Evolutionary conservation across 2,329 filamentous ascomycete species (phyloP).

Genomic region (Calonectria honghensis): DNA sequence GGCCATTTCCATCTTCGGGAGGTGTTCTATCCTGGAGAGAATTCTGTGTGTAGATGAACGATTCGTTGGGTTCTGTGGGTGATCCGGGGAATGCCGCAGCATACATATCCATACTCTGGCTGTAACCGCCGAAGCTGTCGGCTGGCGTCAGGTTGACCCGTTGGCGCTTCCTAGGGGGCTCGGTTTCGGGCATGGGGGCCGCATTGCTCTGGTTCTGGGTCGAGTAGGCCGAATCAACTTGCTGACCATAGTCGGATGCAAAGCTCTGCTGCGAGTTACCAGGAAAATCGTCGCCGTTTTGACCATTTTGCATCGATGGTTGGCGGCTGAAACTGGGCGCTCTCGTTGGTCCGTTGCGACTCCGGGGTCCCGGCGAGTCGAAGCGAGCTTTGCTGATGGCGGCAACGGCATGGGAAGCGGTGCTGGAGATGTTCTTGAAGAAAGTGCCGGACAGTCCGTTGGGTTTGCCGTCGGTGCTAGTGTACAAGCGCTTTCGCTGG

Average conservation of each 20-base stretch:
- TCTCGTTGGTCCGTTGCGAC: slow-evolving; percentile 77
- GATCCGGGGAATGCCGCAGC: slow-evolving; percentile 77
- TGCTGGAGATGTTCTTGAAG: slow-evolving; percentile 97
- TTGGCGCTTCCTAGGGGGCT: slow-evolving; percentile 89
- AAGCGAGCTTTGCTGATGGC: slow-evolving; percentile 97
- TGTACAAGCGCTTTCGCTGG: slow-evolving; percentile 94
- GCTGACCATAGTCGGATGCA: slow-evolving; percentile 84
- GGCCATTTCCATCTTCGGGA: slow-evolving; percentile 72
- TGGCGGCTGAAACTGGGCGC: slow-evolving; percentile 83
- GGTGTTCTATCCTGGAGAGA: slow-evolving; percentile 65
- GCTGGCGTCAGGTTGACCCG: slow-evolving; percentile 73
- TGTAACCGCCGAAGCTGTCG: slow-evolving; percentile 74
- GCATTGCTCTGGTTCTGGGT: slow-evolving; percentile 71
- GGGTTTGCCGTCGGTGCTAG: slow-evolving; percentile 79
- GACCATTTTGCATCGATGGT: slow-evolving; percentile 79
- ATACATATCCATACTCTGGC: slow-evolving; percentile 68
- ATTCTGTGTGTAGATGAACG: slow-evolving; percentile 80
- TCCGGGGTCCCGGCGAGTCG: slow-evolving; percentile 87
- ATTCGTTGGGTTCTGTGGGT: slow-evolving; percentile 87
- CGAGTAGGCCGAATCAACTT: slow-evolving; percentile 81
- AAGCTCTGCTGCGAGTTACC: slow-evolving; percentile 90
- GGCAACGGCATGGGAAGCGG: slow-evolving; percentile 93
- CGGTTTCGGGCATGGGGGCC: slow-evolving; percentile 68
- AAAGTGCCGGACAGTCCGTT: slow-evolving; percentile 88
- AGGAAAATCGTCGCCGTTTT: slow-evolving; percentile 77